A percentile compares a stretch with the other conserved stretches of the same genome.
Conservation (phyloP, 2,329 filamentous ascomycete species). For the Alternaria novae-zelandiae region DNA sequence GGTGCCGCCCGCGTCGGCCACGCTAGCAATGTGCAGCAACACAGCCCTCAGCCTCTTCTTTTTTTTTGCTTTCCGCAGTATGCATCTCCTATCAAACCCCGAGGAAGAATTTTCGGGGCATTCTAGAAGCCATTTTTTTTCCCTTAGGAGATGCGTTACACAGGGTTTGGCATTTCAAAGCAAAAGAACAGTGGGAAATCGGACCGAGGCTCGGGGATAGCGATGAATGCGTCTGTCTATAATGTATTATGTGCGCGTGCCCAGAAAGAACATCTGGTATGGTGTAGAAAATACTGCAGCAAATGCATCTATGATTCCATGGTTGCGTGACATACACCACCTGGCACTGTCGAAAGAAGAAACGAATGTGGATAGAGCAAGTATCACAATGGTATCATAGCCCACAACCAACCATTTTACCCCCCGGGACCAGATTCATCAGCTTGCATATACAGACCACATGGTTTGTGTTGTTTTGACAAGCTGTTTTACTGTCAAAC, state of each 20-base stretch:
- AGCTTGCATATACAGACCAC: neutral
- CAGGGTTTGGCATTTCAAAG: neutral
- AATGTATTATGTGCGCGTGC: neutral
- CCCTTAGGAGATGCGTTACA: neutral
- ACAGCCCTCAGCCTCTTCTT: neutral
- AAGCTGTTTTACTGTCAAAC: too few relatives aligned
- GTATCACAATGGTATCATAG: neutral
- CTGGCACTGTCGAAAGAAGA: neutral
- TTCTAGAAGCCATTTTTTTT: neutral
- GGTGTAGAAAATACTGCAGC: too few relatives aligned
- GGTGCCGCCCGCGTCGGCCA: neutral
- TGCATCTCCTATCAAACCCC: neutral
- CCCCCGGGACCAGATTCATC: neutral
- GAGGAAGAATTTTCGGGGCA: neutral
- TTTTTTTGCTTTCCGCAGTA: neutral
- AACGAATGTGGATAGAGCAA: neutral
- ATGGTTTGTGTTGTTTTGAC: neutral
- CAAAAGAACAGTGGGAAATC: neutral
- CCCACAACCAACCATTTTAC: neutral
- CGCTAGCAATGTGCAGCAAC: neutral
- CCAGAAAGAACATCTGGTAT: neutral
- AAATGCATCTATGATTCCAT: neutral
- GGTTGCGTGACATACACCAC: neutral
- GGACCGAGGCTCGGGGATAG: constrained; percentile 3
- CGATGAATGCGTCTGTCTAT: neutral